Base-by-base conservation (phyloP, 257 asterid species). In the Solanum stenotomum region DNA sequence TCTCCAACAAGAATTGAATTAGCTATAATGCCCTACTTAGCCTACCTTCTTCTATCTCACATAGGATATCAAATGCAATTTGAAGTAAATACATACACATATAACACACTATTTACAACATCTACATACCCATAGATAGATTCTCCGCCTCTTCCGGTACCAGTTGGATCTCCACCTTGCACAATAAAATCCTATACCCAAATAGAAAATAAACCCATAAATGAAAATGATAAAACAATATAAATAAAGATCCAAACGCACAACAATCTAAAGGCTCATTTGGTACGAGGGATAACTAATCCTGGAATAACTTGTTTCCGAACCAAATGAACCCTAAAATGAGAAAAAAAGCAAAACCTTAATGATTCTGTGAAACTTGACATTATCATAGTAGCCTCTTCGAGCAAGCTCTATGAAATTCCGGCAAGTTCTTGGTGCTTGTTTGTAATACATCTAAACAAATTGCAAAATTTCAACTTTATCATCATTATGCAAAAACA, bases 101-200 rank as follows among this genome's bases (percentile, higher is more conserved):
- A 11, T 38, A 38, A 38, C 16, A 38, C 5, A 40, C 20, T 1
- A 65, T n/a, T 65, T n/a, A n/a, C 4, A 65, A n/a, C 31, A 65
- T n/a, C 8, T n/a, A 65, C 34, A 85, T 88, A 94, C 99, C 99
- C 99, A 31, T 96, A 95, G 84, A 96, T 96, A 78, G 99, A 97
- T 91, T 96, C 99, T 84, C 99, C 99, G 2, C 99, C 99, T 68
- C 98, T 94, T 12, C 99, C 99, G 20, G 99, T 97, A 78, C 95
- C 99, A 65, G 99, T 97, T 49, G 99, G 99, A 52, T 97, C 99
- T 72, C 99, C 99, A 88, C 99, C 99, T 93, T 97, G 99, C 70
- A 96, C 98, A 46, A 96, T 89, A 77, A 97, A 97, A 89, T 96
- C 98, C 98, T 96, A 49, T 5, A 90, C 29, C 71, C 89, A 87